Conservation (phyloP, 1,284 basidiomycete species). For the Porphyrellus sp. region DNA sequence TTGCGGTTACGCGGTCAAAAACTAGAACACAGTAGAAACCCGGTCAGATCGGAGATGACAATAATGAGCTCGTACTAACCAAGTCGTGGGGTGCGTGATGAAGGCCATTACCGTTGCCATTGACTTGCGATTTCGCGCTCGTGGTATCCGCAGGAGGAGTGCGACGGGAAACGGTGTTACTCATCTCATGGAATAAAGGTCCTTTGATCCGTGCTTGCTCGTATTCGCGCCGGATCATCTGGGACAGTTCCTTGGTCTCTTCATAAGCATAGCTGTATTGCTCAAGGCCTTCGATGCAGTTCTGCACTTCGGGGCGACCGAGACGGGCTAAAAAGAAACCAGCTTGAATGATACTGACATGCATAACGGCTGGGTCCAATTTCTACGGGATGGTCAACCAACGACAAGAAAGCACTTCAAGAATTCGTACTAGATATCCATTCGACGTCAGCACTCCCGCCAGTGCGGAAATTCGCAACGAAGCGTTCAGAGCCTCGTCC, state of each 20-base stretch:
- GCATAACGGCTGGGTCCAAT: constrained; percentile 81
- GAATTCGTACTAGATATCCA: constrained; percentile 67
- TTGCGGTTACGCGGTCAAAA: constrained; percentile 23
- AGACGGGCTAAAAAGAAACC: constrained; percentile 80
- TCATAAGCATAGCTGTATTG: constrained; percentile 87
- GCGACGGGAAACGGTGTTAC: constrained; percentile 24
- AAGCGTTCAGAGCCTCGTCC: constrained; percentile 80
- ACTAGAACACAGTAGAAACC: constrained; percentile 16
- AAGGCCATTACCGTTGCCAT: constrained; percentile 23
- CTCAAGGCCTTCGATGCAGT: constrained; percentile 79
- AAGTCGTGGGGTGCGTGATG: constrained; percentile 15
- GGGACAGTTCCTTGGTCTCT: constrained; percentile 77
- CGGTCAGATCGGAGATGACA: constrained; percentile 16
- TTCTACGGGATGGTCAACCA: constrained; percentile 41
- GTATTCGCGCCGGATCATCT: constrained; percentile 61
- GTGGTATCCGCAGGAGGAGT: constrained; percentile 16
- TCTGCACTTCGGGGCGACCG: constrained; percentile 75
- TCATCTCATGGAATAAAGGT: constrained; percentile 34
- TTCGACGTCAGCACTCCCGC: constrained; percentile 79
- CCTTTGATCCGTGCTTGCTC: constrained; percentile 38
- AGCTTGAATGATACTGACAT: constrained; percentile 78
- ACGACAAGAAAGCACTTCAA: constrained; percentile 11
- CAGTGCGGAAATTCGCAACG: constrained; percentile 81
- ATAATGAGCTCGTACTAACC: constrained; percentile 8
- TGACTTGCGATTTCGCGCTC: constrained; percentile 12